Base-by-base conservation (phyloP, 1,284 basidiomycete species). In the Naganishia sp. region DNA sequence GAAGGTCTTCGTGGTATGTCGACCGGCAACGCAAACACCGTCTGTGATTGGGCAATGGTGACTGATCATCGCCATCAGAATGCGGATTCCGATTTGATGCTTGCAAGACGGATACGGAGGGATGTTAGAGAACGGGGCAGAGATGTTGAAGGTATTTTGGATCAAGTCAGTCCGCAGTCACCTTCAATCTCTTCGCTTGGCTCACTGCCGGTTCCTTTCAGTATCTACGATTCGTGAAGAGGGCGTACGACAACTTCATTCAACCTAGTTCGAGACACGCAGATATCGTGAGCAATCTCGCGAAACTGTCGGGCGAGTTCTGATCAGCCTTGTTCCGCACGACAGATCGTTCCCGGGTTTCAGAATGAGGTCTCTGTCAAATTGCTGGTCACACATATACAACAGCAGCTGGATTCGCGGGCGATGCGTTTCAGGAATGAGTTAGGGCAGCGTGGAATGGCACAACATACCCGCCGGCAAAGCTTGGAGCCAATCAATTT, bases 11-110 rank as follows among this genome's bases (percentile, higher is more conserved):
- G 74, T 77, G 10, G 72, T 69, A 39, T 31, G 67, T 71, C 47
- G 35, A 23, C 6, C 42, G 23, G n/a, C 47, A 7, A 35, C 42
- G 18, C 39, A 57, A 90, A 89, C 83, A 90, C 2, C 90, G 89
- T 3, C 45, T 10, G 11, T 43, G 23, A 6, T 39, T 39, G 10
- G 13, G 35, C 13, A 39, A 10, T 10, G 35, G 7, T 13, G 35
- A 13, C 13, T 39, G 35, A 39, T 13, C 35, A 39, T 39, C 35
- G 13, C 46, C 43, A 7, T 21, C 60, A 79, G 77, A 80, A 71
- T 84, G 94, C 92, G 63, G 95, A 98, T 76, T 90, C 93, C 2
- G 95, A 99, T 77, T 81, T 98, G 15, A 99, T 99, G 95, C 87
- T 99, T 50, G 94, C 95, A 2, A 85, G 95, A 57, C 87, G 95